Evolutionary conservation across 2,329 filamentous ascomycete genomes (phyloP), one percentile per base, ranked within the genome.

Genomic region (Diaporthe destruens): DNA sequence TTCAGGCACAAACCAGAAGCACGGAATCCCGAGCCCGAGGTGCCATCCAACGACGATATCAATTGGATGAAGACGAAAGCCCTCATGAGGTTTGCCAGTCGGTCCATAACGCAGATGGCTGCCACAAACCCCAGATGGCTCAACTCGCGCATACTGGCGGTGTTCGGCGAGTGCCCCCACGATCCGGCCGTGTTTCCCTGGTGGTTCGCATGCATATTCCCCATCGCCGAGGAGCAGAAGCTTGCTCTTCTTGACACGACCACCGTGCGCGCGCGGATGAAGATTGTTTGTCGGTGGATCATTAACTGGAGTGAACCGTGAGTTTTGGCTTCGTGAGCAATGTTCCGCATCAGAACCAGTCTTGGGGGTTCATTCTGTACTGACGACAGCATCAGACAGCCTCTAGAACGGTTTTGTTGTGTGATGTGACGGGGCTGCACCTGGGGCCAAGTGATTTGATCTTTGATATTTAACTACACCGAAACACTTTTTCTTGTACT

Each of bases 151-250:
- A 91, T 95, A 44, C 84, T 95, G 39, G 84, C 89, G 42, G 90
- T 93, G 7, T 96, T 96, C 76, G 95, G 95, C 16, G 89, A 93
- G 72, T 92, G 92, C 25, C 95, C 94, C 0, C 85, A 89, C 20
- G 94, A 97, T 77, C 91, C 94, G 0, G 91, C 91, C 3, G 81
- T 90, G 1, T 96, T 98, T 76, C 93, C 95, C 0, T 98, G 95
- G 87, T 98, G 95, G 95, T 92, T 98, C 76, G 95, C 93, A 12
- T 94, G 90, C 78, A 91, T 96, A 25, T 82, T 97, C 16, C 94
- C 94, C 0, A 90, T 96, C 49, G 87, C 89, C 18, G 93, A 96
- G 34, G 84, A 90, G 36, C 92, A 96, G 77, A 97, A 96, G 80
- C 97, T 97, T 76, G 86, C 88, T 16, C 83, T 98, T 25, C 83